phyloP scores from a whole-genome alignment of 148 eudicot genomes.

The Rhododendron griersonianum region DNA sequence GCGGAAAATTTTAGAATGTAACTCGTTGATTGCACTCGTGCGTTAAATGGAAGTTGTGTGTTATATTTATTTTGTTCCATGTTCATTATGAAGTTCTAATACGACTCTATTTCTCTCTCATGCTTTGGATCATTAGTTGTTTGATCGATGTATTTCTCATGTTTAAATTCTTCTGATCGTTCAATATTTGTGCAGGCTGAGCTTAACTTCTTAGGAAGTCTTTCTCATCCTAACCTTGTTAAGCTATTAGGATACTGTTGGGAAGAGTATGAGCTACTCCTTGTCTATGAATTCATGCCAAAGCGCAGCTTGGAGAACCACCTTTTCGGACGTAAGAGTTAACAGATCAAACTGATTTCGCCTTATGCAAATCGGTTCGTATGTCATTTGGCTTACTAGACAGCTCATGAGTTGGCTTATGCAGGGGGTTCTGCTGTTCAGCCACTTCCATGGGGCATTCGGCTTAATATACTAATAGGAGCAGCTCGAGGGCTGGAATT shows the following conservation, averaged over 20 bases:
- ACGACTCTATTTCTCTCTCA: background rate
- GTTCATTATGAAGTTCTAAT: background rate
- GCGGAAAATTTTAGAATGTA: background rate
- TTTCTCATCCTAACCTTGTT: slow-evolving; percentile 37
- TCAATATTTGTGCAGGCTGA: slow-evolving; percentile 52
- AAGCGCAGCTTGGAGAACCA: slow-evolving; percentile 84
- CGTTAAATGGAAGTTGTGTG: background rate
- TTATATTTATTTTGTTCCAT: background rate
- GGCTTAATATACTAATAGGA: slow-evolving; percentile 73
- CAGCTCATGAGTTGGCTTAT: background rate
- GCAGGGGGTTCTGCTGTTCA: slow-evolving; percentile 71
- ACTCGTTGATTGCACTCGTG: background rate
- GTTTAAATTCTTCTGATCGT: background rate
- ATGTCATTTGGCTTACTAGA: background rate
- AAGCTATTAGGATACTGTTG: slow-evolving; percentile 74
- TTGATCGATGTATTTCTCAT: background rate
- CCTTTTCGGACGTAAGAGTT: slow-evolving; percentile 70
- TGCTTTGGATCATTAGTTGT: background rate
- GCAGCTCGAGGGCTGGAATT: slow-evolving; percentile 80
- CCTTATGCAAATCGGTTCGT: background rate
- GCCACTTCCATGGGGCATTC: slow-evolving; percentile 79
- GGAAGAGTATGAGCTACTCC: slow-evolving; percentile 69
- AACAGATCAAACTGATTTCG: background rate
- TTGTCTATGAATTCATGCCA: slow-evolving; percentile 80
- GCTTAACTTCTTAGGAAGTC: slow-evolving; percentile 37